These are phyloP conservation scores for Brettanomyces nanus DNA, from an alignment of 805 yeast genomes.

Conservation along the genomic window DNA sequence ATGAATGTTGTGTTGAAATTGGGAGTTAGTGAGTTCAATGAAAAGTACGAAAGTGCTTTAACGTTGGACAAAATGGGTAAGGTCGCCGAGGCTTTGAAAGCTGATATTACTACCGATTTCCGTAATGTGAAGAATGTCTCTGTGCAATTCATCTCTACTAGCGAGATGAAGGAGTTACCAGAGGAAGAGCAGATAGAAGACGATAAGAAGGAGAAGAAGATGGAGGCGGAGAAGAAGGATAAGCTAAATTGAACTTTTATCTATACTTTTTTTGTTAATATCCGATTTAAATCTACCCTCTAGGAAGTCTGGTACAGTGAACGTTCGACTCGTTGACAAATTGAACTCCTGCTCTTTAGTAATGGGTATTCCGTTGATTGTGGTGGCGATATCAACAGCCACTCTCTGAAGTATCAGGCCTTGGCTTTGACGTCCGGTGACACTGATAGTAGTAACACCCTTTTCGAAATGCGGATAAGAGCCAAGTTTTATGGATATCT, in stretches of 20 bases:
- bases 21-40: slow-evolving; percentile 24
- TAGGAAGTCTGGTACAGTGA: not conserved
- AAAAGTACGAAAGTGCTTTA: slow-evolving; percentile 20
- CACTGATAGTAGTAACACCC: slow-evolving; percentile 61
- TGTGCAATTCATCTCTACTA: slow-evolving; percentile 24
- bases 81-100: slow-evolving; percentile 19
- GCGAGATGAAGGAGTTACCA: slow-evolving; percentile 5
- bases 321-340: slow-evolving; percentile 6
- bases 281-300: not conserved
- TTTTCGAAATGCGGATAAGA: slow-evolving; percentile 74
- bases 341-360: slow-evolving; percentile 46
- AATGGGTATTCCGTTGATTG: slow-evolving; percentile 42
- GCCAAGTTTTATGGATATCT: slow-evolving; percentile 54
- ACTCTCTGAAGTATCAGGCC: slow-evolving; percentile 31
- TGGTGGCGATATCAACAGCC: slow-evolving; percentile 31
- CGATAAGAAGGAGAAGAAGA: not conserved
- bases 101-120: slow-evolving; percentile 27
- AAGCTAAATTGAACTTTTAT: not conserved
- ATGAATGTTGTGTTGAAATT: slow-evolving; percentile 31
- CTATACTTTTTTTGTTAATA: not conserved
- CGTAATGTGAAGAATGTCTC: slow-evolving; percentile 26
- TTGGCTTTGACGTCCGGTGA: slow-evolving; percentile 48
- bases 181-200: slow-evolving; percentile 7
- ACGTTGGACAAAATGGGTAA: slow-evolving; percentile 27
- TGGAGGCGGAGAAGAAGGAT: not conserved